A percentile compares a stretch with the other conserved stretches of the same genome.
Evolutionary conservation across 306 rosid genomes (phyloP).

Genomic region (Begonia masoniana): DNA sequence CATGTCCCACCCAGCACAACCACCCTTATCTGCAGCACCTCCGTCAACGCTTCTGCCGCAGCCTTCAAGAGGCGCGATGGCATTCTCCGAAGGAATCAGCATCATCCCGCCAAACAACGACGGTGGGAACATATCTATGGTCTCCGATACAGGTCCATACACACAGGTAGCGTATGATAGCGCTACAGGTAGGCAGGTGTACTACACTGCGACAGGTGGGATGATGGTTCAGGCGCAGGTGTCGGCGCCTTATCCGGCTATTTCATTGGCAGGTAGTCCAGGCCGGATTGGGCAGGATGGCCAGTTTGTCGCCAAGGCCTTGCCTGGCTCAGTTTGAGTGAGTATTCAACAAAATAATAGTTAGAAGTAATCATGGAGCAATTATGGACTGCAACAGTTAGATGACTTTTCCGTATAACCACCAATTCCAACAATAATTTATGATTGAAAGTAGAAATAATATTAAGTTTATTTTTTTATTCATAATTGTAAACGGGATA

Average conservation of each 20-base stretch:
- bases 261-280: slow-evolving; percentile 12
- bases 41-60: slow-evolving; percentile 27
- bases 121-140: slow-evolving; percentile 20
- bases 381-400: no score
- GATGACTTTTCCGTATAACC: no score
- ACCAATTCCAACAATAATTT: no score
- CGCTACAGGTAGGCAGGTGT: slow-evolving; percentile 60
- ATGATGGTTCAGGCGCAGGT: slow-evolving; percentile 9
- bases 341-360: neutral
- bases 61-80: slow-evolving; percentile 17
- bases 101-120: slow-evolving; percentile 25
- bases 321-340: slow-evolving; percentile 53
- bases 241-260: slow-evolving; percentile 36
- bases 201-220: slow-evolving; percentile 48
- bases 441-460: no score
- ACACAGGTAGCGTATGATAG: slow-evolving; percentile 45
- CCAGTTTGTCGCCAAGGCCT: slow-evolving; percentile 49
- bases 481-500: no score
- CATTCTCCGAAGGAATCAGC: slow-evolving; percentile 43
- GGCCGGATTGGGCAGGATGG: slow-evolving; percentile 52
- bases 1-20: slow-evolving; percentile 14
- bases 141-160: slow-evolving; percentile 8
- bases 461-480: no score
- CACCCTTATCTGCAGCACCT: slow-evolving; percentile 14
- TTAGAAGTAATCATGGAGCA: no score